Conservation (phyloP, 2,329 filamentous ascomycete species). For the Phaeosphaeria sp. region DNA sequence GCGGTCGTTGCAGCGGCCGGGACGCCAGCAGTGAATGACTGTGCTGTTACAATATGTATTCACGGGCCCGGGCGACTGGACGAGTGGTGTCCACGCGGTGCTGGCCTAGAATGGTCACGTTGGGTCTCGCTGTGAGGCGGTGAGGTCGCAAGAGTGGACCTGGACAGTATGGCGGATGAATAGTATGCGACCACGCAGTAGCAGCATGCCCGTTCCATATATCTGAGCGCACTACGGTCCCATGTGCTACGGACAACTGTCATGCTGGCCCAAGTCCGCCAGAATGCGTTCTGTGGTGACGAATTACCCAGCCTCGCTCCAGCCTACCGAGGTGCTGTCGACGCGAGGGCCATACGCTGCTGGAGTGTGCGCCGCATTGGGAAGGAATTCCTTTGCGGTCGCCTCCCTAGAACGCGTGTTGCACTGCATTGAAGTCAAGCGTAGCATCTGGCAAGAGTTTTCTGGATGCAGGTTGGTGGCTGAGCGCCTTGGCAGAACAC, state of each 20-base stretch:
- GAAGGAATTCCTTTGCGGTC: slow-evolving; percentile 15
- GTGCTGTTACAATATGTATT: slow-evolving; percentile 29
- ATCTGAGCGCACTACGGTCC: slow-evolving; percentile 61
- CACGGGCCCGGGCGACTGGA: slow-evolving; percentile 19
- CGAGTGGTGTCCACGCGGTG: slow-evolving; percentile 25
- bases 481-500: slow-evolving; percentile 16
- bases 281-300: slow-evolving; percentile 43
- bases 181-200: slow-evolving; percentile 43
- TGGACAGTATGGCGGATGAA: slow-evolving; percentile 30
- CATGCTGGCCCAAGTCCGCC: slow-evolving; percentile 11
- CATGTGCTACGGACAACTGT: slow-evolving; percentile 6
- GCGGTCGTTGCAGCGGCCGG: slow-evolving; percentile 12
- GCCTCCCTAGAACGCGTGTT: slow-evolving; percentile 29
- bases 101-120: slow-evolving; percentile 38
- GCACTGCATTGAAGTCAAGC: slow-evolving; percentile 20
- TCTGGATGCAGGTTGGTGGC: slow-evolving; percentile 11
- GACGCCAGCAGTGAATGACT: slow-evolving; percentile 8
- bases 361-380: slow-evolving; percentile 14
- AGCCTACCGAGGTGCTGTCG: slow-evolving; percentile 23
- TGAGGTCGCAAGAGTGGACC: slow-evolving; percentile 36
- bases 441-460: slow-evolving; percentile 11
- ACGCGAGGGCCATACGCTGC: slow-evolving; percentile 14
- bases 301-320: slow-evolving; percentile 42
- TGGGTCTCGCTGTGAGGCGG: slow-evolving; percentile 39
- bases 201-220: slow-evolving; percentile 65